phyloP scores from a whole-genome alignment of 2,329 filamentous ascomycete genomes.

The Xylariaceae sp. region DNA sequence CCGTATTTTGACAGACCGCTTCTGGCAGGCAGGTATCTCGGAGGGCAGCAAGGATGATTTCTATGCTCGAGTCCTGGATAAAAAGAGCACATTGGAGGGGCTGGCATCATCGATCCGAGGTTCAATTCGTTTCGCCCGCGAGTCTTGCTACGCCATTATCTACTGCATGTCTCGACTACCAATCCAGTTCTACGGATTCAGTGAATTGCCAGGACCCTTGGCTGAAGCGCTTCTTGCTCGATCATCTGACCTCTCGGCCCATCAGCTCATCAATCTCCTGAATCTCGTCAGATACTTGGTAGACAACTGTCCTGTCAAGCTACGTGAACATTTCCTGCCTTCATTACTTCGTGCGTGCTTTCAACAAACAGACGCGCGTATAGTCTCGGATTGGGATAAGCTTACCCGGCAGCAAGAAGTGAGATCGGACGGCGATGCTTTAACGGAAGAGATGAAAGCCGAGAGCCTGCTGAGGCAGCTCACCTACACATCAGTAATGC shows the following conservation, averaged over 20 bases:
- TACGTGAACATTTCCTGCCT: slow-evolving; percentile 76
- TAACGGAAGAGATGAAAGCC: slow-evolving; percentile 96
- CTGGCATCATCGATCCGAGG: slow-evolving; percentile 91
- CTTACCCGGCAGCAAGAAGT: slow-evolving; percentile 61
- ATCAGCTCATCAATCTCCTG: slow-evolving; percentile 90
- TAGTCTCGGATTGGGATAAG: slow-evolving; percentile 80
- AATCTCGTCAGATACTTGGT: slow-evolving; percentile 86
- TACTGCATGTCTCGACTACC: slow-evolving; percentile 89
- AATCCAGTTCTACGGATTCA: slow-evolving; percentile 84
- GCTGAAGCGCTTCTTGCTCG: slow-evolving; percentile 81
- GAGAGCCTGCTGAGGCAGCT: slow-evolving; percentile 92
- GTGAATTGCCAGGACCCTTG: slow-evolving; percentile 75
- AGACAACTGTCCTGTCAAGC: slow-evolving; percentile 80
- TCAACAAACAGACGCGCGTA: slow-evolving; percentile 79
- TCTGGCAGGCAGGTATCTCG: slow-evolving; percentile 98
- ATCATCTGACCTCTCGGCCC: slow-evolving; percentile 76
- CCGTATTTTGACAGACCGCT: slow-evolving; percentile 85
- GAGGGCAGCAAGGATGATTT: slow-evolving; percentile 95
- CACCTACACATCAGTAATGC: slow-evolving; percentile 86
- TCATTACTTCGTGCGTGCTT: slow-evolving; percentile 80
- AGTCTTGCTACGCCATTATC: slow-evolving; percentile 90
- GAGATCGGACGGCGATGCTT: slow-evolving; percentile 66
- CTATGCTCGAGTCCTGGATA: slow-evolving; percentile 84
- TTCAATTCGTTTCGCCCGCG: slow-evolving; percentile 81
- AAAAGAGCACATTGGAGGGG: slow-evolving; percentile 85